Percentiles rank a stretch among this genome's conserved stretches.
These are phyloP conservation scores for Colletotrichum trifolii DNA, from an alignment of 2,329 filamentous ascomycete species.

Conservation along the genomic window DNA sequence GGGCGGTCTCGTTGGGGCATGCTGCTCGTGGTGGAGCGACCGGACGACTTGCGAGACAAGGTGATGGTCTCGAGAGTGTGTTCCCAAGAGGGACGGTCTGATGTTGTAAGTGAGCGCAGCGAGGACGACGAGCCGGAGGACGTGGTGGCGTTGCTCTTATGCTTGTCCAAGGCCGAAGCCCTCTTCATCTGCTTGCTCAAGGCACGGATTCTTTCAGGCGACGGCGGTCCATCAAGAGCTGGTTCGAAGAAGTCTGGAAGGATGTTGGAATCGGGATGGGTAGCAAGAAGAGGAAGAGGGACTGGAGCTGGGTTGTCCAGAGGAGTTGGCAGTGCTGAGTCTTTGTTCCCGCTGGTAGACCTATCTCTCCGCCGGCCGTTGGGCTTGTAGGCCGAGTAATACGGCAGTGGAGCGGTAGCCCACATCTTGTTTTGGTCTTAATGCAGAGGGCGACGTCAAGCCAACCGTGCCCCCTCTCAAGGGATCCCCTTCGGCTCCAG, in stretches of 20 bases:
- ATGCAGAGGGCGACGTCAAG: constrained; percentile 38
- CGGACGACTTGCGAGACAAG: constrained; percentile 67
- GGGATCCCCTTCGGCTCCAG: constrained; percentile 34
- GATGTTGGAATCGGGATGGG: constrained; percentile 31
- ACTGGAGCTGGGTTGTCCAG: constrained; percentile 3
- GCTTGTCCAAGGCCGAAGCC: constrained; percentile 59
- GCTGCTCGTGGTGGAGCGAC: constrained; percentile 64
- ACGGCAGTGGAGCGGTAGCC: constrained; percentile 38
- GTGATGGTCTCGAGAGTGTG: constrained; percentile 58
- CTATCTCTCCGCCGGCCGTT: constrained; percentile 13
- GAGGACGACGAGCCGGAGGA: constrained; percentile 67
- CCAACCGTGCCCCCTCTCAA: constrained; percentile 36
- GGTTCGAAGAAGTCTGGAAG: constrained; percentile 64
- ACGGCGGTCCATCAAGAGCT: constrained; percentile 70
- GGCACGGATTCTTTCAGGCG: constrained; percentile 68
- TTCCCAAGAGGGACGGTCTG: constrained; percentile 61
- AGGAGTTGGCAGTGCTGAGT: constrained; percentile 29
- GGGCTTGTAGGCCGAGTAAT: constrained; percentile 39
- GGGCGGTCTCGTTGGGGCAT: constrained; percentile 64
- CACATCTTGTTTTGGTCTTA: constrained; percentile 37
- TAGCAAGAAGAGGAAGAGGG: constrained; percentile 25
- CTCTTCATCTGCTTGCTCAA: constrained; percentile 69
- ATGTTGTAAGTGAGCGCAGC: constrained; percentile 58
- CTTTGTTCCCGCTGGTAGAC: constrained; percentile 34
- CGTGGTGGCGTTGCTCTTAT: constrained; percentile 58